These are phyloP conservation scores for Colletotrichum sp. DNA, from an alignment of 2,329 filamentous ascomycete species.

Conservation along the genomic window DNA sequence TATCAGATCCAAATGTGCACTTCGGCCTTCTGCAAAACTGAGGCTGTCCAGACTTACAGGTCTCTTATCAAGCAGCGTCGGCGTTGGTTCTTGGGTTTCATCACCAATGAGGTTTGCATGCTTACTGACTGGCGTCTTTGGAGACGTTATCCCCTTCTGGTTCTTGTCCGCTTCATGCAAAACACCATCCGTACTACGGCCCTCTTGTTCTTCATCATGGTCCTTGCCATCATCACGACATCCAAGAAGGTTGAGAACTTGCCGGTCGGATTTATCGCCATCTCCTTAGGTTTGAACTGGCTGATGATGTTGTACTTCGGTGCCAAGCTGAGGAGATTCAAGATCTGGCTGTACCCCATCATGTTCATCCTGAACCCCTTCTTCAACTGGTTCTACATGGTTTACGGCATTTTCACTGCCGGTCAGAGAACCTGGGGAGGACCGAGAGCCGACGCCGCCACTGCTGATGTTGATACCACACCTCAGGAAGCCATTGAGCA, in stretches of 20 bases:
- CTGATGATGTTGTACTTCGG: constrained; percentile 96
- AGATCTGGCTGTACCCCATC: constrained; percentile 92
- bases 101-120: constrained; percentile 99
- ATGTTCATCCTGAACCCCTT: constrained; percentile 97
- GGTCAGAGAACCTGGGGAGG: constrained; percentile 96
- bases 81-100: constrained; percentile 95
- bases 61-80: constrained; percentile 93
- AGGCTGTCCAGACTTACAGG: constrained; percentile 87
- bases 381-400: constrained; percentile 98
- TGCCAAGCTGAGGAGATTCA: constrained; percentile 83
- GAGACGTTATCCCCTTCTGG: constrained; percentile 87
- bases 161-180: constrained; percentile 89
- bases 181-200: constrained; percentile 96
- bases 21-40: constrained; percentile 97
- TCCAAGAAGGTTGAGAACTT: constrained; percentile 79
- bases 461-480: constrained; percentile 77
- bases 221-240: constrained; percentile 84
- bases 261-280: constrained; percentile 90
- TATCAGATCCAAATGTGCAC: constrained; percentile 99
- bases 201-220: constrained; percentile 91
- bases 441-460: constrained; percentile 85
- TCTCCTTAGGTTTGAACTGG: constrained; percentile 94
- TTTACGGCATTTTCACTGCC: constrained; percentile 94
- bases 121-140: constrained; percentile 92
- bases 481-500: constrained; percentile 84